These are phyloP conservation scores for Trichoderma atrobrunneum DNA, from an alignment of 2,329 filamentous ascomycete genomes.

Conservation along the genomic window DNA sequence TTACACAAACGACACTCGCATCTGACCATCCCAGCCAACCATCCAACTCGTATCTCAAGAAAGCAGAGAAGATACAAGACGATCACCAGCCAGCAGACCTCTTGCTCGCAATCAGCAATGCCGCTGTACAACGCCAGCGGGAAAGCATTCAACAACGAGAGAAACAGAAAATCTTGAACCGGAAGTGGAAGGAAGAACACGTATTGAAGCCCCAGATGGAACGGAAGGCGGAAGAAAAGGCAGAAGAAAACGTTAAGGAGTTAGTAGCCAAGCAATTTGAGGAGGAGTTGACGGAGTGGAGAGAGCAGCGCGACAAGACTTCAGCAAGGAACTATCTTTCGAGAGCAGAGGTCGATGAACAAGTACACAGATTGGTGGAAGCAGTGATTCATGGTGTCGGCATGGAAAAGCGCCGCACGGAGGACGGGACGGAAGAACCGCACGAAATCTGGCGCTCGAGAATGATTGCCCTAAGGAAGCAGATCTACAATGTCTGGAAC, in stretches of 20 bases:
- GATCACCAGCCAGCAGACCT: not conserved
- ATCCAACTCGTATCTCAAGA: not conserved
- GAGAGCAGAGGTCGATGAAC: not conserved
- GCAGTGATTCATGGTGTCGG: not conserved
- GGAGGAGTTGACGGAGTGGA: not conserved
- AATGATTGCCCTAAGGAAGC: not conserved
- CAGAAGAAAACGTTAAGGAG: not conserved
- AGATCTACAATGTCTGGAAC: constrained; percentile 19
- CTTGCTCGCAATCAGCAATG: not conserved
- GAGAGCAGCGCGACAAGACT: not conserved
- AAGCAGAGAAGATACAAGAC: not conserved
- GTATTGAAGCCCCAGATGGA: not conserved
- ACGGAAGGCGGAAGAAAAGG: not conserved
- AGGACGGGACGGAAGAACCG: not conserved
- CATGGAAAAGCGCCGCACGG: not conserved
- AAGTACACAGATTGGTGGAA: not conserved
- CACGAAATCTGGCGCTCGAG: not conserved
- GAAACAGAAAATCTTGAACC: not conserved
- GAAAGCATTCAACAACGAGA: not conserved
- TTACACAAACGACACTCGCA: not conserved
- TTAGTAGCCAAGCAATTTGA: not conserved
- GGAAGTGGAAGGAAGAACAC: not conserved
- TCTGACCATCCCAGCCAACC: not conserved
- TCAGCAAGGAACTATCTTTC: not conserved
- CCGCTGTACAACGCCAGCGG: not conserved